A percentile compares a stretch with the other conserved stretches of the same genome.
phyloP scores from a whole-genome alignment of 2,329 filamentous ascomycete genomes.

The Colletotrichum tanaceti region DNA sequence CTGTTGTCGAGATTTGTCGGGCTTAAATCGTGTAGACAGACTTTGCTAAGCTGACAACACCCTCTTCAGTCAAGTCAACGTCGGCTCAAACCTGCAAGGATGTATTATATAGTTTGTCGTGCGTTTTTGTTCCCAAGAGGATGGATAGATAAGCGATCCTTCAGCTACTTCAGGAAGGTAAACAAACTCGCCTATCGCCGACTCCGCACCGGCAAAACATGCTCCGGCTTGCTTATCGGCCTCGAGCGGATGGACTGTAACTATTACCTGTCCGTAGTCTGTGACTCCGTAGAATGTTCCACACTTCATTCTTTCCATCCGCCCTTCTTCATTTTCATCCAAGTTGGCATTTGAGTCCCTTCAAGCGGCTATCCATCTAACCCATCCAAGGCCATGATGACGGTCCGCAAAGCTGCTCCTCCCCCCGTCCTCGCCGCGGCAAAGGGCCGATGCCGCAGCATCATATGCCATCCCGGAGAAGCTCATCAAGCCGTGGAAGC shows the following conservation, averaged over 20 bases:
- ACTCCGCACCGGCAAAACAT: constrained; percentile 33
- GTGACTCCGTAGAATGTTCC: no score
- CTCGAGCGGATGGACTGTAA: neutral
- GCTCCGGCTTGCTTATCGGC: constrained; percentile 13
- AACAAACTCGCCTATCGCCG: constrained; percentile 16
- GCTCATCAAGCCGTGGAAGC: constrained; percentile 52
- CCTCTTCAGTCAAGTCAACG: neutral
- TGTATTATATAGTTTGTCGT: no score
- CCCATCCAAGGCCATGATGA: constrained; percentile 15
- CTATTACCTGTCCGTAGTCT: no score
- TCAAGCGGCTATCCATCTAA: neutral
- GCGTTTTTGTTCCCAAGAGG: neutral
- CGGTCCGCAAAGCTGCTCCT: constrained; percentile 28
- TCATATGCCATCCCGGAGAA: constrained; percentile 39
- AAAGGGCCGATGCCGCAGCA: constrained; percentile 1
- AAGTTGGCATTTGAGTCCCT: neutral
- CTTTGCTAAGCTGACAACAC: neutral
- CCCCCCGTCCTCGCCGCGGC: neutral
- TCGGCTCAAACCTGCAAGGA: neutral
- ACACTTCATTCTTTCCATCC: no score
- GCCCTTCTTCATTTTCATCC: no score
- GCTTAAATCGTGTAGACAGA: neutral
- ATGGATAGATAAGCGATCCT: constrained; percentile 2
- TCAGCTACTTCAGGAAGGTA: constrained; percentile 23
- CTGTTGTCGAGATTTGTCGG: neutral